Evolutionary conservation across 2,329 filamentous ascomycete genomes (phyloP).

Genomic region (Alternaria ethzedia): DNA sequence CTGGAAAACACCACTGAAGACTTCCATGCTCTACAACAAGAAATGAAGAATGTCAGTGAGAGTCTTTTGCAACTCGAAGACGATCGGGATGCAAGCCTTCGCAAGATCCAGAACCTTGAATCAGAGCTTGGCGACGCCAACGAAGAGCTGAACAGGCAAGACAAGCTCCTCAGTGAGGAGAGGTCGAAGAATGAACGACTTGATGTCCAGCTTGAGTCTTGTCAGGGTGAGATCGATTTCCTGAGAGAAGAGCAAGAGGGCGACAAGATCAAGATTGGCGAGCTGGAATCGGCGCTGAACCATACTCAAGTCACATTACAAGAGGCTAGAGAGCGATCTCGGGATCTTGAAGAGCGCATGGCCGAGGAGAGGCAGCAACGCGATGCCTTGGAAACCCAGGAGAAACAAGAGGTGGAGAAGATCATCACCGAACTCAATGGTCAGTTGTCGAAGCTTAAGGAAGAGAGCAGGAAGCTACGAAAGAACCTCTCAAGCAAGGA

Average conservation of each 20-base stretch:
- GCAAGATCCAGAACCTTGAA: constrained; percentile 82
- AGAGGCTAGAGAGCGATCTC: constrained; percentile 77
- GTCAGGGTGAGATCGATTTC: constrained; percentile 92
- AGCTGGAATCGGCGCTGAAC: constrained; percentile 83
- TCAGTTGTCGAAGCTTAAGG: constrained; percentile 80
- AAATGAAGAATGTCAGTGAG: constrained; percentile 92
- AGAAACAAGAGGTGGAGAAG: constrained; percentile 95
- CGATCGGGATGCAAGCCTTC: constrained; percentile 79
- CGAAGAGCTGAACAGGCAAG: constrained; percentile 83
- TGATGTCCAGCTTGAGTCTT: constrained; percentile 89
- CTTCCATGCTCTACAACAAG: constrained; percentile 87
- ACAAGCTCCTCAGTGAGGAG: constrained; percentile 81
- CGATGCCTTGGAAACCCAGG: constrained; percentile 82
- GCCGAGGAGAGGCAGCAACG: constrained; percentile 82
- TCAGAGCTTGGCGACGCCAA: constrained; percentile 83
- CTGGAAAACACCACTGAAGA: constrained; percentile 81
- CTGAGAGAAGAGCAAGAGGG: constrained; percentile 94
- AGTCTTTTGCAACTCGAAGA: constrained; percentile 87
- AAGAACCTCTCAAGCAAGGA: constrained; percentile 84
- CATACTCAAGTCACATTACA: constrained; percentile 79
- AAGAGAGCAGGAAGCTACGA: constrained; percentile 81
- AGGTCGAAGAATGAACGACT: constrained; percentile 88
- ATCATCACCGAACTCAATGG: constrained; percentile 91
- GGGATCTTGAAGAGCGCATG: constrained; percentile 66
- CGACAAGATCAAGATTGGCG: constrained; percentile 97